Conservation (phyloP, 202 grass and related monocot species). For the Zizania palustris region DNA sequence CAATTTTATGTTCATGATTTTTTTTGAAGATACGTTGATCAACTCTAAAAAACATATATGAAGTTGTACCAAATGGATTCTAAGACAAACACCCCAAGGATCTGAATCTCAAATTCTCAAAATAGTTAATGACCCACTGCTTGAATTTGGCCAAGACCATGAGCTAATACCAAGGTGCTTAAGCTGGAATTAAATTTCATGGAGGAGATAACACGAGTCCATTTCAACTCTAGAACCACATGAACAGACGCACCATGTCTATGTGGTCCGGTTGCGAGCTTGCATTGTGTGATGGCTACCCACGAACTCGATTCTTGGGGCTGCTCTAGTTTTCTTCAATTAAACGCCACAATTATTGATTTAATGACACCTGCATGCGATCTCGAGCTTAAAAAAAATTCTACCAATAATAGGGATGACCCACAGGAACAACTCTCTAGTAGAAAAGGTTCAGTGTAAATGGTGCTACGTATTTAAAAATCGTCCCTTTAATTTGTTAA, state of each 20-base stretch:
- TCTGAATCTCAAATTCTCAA: background rate
- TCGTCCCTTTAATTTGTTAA: too few relatives aligned
- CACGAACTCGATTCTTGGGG: constrained; percentile 36
- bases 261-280: constrained; percentile 13
- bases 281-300: constrained; percentile 47
- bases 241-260: too few relatives aligned
- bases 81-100: background rate
- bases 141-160: constrained; percentile 18
- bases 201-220: constrained; percentile 36
- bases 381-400: background rate
- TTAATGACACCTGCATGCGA: constrained; percentile 14
- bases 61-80: too few relatives aligned
- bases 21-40: too few relatives aligned
- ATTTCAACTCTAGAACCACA: constrained; percentile 23
- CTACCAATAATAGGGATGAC: constrained; percentile 20
- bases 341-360: constrained; percentile 58
- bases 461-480: background rate
- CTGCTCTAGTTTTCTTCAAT: constrained; percentile 40
- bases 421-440: constrained; percentile 35
- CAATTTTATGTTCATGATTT: too few relatives aligned
- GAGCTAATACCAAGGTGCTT: constrained; percentile 21
- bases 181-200: constrained; percentile 12
- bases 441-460: constrained; percentile 30
- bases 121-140: background rate
- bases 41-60: too few relatives aligned